Evolutionary conservation across 2,329 filamentous ascomycete genomes (phyloP), one percentile per base, ranked within the genome.

Genomic region (Cladosporium sp.): DNA sequence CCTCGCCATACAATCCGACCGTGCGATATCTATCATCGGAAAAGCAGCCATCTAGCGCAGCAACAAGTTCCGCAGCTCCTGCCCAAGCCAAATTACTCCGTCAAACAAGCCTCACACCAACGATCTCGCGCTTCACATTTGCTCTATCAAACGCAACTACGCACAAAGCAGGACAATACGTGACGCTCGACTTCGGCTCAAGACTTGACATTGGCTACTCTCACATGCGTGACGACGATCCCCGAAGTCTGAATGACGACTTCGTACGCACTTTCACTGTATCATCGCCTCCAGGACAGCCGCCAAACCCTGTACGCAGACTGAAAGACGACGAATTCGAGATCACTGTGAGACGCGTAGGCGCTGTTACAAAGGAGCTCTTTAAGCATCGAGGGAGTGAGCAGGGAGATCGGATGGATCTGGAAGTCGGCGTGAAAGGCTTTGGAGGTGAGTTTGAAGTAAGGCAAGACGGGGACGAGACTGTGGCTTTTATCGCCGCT

Each of bases 171-270:
- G 91, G 90, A 0, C 89, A 95, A 68, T 90, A 94, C 73, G 82
- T 89, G 17, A 91, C 89, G 1, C 73, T 96, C 2, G 86, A 89
- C 61, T 92, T 95, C 67, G 78, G 80, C 12, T 71, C 78, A 0
- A 86, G 92, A 66, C 76, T 96, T 1, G 84, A 88, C 63, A 72
- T 79, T 11, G 91, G 91, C 0, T 96, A 91, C 72, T 84, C 81
- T 51, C 92, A 96, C 70, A 96, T 96, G 91, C 80, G 85, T 2
- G 87, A 95, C 63, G 84, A 88, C 59, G 90, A 95, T 64, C 91
- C 91, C 5, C 81, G 81, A 63, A 89, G 85, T 65, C 72, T 96
- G 15, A 96, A 96, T 66, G 91, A 96, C 69, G 90, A 96, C 69
- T 92, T 85, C 62, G 78, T 94, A 4, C 80, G 91, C 28, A 95